Percentiles rank a stretch among this genome's conserved stretches.
phyloP scores from a whole-genome alignment of 148 eudicot species.

The Bassia scoparia region DNA sequence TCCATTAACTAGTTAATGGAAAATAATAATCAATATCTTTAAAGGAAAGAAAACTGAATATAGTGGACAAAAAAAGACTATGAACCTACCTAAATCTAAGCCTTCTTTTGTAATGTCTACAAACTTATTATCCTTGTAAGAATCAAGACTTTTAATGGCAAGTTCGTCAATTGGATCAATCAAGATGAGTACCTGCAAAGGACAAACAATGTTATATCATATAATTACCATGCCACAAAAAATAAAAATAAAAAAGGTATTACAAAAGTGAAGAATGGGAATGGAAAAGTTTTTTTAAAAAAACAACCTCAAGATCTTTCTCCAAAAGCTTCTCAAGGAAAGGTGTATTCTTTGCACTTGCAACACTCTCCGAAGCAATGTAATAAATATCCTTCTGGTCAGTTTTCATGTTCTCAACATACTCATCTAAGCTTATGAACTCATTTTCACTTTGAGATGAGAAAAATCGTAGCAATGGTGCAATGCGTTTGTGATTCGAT shows the following conservation, averaged over 20 bases:
- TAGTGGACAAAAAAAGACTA: not conserved
- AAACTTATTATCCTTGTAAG: conserved; percentile 80
- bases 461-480: conserved; percentile 87
- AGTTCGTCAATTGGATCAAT: conserved; percentile 98
- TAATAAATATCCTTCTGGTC: conserved; percentile 88
- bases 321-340: conserved; percentile 87
- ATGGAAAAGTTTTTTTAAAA: not conserved
- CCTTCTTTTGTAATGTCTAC: conserved; percentile 95
- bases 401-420: conserved; percentile 87
- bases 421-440: conserved; percentile 93
- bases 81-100: conserved; percentile 73
- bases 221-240: too few species aligned
- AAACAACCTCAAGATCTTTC: conserved; percentile 75
- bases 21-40: too few species aligned
- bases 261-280: not conserved
- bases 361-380: conserved; percentile 88
- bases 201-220: conserved; percentile 5
- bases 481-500: conserved; percentile 91
- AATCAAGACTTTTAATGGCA: conserved; percentile 75
- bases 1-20: not conserved
- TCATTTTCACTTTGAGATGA: conserved; percentile 86
- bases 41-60: not conserved
- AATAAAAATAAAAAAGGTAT: not conserved
- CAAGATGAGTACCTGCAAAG: conserved; percentile 68
- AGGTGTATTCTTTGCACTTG: conserved; percentile 86